Evolutionary conservation across 176 grass and related monocot species (phyloP).

Genomic region (Zea luxurians): DNA sequence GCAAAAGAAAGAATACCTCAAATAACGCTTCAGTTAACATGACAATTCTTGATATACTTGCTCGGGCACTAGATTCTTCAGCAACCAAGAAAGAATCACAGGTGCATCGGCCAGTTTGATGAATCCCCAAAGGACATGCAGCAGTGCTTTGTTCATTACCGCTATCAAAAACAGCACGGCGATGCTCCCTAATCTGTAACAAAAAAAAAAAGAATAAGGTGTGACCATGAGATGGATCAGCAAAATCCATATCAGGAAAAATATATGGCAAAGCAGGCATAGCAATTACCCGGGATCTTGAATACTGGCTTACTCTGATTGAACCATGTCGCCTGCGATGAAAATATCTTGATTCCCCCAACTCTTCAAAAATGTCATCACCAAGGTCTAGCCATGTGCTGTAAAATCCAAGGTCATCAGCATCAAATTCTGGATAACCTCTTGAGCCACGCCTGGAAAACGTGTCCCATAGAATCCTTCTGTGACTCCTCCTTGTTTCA

Average conservation of each 20-base stretch:
- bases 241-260: slow-evolving; percentile 21
- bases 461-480: slow-evolving; percentile 83
- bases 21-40: slow-evolving; percentile 97
- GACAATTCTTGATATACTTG: slow-evolving; percentile 94
- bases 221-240: slow-evolving; percentile 27
- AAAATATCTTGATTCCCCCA: slow-evolving; percentile 65
- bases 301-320: slow-evolving; percentile 80
- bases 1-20: slow-evolving; percentile 60
- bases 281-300: slow-evolving; percentile 76
- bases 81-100: slow-evolving; percentile 77
- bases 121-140: slow-evolving; percentile 78
- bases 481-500: slow-evolving; percentile 58
- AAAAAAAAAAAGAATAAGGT: slow-evolving; percentile 22
- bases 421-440: slow-evolving; percentile 66
- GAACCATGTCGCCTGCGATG: slow-evolving; percentile 70
- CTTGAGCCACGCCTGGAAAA: slow-evolving; percentile 73
- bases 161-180: slow-evolving; percentile 61
- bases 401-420: slow-evolving; percentile 59
- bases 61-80: slow-evolving; percentile 73
- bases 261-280: slow-evolving; percentile 15
- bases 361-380: slow-evolving; percentile 59
- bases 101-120: slow-evolving; percentile 79
- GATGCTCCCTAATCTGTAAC: slow-evolving; percentile 72
- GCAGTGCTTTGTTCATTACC: slow-evolving; percentile 50
- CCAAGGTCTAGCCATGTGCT: slow-evolving; percentile 84